These are phyloP conservation scores for Aspergillus chevalieri DNA, from an alignment of 2,329 filamentous ascomycete species.

Conservation along the genomic window DNA sequence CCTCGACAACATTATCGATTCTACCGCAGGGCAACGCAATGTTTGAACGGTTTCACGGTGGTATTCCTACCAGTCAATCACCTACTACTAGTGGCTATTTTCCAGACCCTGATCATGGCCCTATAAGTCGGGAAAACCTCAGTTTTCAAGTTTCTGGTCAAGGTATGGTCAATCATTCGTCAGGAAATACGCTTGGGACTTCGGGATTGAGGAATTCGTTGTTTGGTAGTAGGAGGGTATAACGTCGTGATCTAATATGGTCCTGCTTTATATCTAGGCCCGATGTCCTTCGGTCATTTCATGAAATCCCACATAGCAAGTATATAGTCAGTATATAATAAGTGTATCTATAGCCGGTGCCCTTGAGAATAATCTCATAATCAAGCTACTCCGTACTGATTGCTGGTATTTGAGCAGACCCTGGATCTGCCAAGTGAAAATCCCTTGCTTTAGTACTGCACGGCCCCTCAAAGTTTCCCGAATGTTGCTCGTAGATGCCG, in stretches of 20 bases:
- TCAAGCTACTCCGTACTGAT: no score
- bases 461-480: no score
- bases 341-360: no score
- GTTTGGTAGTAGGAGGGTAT: neutral
- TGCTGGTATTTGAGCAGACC: no score
- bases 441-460: no score
- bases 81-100: neutral
- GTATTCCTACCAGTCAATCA: neutral
- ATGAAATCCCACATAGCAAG: no score
- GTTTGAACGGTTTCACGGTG: conserved; percentile 18
- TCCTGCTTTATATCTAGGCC: neutral
- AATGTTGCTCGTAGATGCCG: no score
- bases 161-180: neutral
- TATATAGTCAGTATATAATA: no score
- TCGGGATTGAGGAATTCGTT: neutral
- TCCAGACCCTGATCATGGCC: neutral
- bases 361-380: no score
- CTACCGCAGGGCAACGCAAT: conserved; percentile 19
- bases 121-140: neutral
- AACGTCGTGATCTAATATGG: neutral
- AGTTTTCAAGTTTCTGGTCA: neutral
- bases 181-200: neutral
- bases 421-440: no score
- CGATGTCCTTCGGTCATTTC: no score
- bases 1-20: conserved; percentile 15